phyloP scores from a whole-genome alignment of 441 rosid genomes.

The Erodium texanum region DNA sequence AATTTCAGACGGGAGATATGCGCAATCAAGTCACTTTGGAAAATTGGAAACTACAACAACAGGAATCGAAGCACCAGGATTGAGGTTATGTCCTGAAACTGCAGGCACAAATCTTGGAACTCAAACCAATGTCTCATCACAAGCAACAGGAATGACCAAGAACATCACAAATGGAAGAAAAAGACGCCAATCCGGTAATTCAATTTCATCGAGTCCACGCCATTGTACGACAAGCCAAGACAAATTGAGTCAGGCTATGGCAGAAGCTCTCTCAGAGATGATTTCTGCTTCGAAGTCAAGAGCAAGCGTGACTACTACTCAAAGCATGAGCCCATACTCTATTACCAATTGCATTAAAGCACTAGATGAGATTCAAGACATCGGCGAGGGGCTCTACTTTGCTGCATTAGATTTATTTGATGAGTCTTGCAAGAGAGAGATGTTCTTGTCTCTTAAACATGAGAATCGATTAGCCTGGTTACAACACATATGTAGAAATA shows the following conservation, averaged over 20 bases:
- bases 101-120: not conserved
- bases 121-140: not conserved
- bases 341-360: not conserved
- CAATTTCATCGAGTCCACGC: not conserved
- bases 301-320: not conserved
- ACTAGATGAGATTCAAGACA: constrained; percentile 3
- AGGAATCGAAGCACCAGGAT: not conserved
- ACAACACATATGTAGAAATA: not conserved
- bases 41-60: not conserved
- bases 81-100: not conserved
- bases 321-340: constrained; percentile 1
- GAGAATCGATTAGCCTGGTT: not conserved
- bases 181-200: not conserved
- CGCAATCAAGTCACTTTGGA: not conserved
- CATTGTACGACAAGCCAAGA: not conserved
- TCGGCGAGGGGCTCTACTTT: not conserved
- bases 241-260: not conserved
- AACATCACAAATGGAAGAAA: constrained; percentile 1
- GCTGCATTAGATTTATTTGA: not conserved
- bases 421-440: not conserved
- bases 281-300: not conserved
- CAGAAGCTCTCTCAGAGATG: not conserved
- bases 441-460: constrained; percentile 1
- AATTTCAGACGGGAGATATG: not conserved
- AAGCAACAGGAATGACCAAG: not conserved